phyloP scores from a whole-genome alignment of 768 basidiomycete genomes.

The Coprinellus aureogranulatus region DNA sequence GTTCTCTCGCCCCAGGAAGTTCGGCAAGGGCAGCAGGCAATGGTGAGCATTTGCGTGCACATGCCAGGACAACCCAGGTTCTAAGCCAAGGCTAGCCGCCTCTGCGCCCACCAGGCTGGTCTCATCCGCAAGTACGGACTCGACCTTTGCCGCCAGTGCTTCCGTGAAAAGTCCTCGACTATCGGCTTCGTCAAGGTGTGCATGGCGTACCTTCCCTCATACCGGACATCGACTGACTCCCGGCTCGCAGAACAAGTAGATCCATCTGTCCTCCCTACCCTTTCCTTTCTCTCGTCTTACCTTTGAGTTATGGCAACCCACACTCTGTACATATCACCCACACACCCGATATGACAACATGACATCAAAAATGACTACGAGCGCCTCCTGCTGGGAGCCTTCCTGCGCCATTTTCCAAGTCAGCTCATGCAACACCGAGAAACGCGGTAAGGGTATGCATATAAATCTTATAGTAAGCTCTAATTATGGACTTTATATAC shows the following conservation, averaged over 20 bases:
- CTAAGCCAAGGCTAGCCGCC: conserved; percentile 57
- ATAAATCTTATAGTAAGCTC: conserved; percentile 18
- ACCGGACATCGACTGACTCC: neutral
- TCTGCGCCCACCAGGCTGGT: conserved; percentile 96
- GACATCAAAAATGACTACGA: neutral
- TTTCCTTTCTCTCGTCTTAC: neutral
- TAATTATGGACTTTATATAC: conserved; percentile 57
- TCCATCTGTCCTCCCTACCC: neutral
- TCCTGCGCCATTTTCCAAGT: neutral
- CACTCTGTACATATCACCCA: neutral
- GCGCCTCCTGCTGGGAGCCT: neutral
- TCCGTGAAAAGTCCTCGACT: conserved; percentile 91
- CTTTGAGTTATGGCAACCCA: neutral
- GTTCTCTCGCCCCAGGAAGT: conserved; percentile 95
- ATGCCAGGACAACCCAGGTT: neutral
- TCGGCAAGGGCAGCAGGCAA: conserved; percentile 91
- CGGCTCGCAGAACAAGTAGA: conserved; percentile 43
- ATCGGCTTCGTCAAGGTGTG: conserved; percentile 94
- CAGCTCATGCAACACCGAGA: neutral
- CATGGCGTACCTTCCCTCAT: neutral
- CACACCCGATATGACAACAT: conserved; percentile 1
- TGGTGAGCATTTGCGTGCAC: conserved; percentile 56
- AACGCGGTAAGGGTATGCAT: too few species aligned
- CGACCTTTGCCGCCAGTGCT: conserved; percentile 97
- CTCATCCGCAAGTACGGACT: conserved; percentile 96